phyloP scores from a whole-genome alignment of 148 eudicot species.

The Suaeda aralocaspica region DNA sequence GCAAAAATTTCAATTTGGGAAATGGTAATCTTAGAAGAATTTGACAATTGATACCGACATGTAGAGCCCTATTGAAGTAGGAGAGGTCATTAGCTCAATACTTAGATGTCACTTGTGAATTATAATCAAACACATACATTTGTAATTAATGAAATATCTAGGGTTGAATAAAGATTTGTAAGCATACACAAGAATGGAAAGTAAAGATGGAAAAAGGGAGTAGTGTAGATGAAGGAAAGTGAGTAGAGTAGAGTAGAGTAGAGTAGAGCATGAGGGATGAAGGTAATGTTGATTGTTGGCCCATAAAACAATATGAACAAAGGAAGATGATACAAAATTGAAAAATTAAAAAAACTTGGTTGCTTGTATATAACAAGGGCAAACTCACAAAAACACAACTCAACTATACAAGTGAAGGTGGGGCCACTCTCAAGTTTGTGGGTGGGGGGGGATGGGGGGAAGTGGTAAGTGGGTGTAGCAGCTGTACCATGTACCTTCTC shows the following conservation, averaged over 20 bases:
- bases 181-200: slow-evolving; percentile 3
- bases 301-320: slow-evolving; percentile 8
- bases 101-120: too few species aligned
- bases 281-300: slow-evolving; percentile 9
- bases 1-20: too few species aligned
- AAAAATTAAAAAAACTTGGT: neutral
- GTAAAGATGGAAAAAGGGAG: neutral
- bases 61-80: too few species aligned
- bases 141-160: neutral
- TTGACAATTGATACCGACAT: too few species aligned
- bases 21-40: too few species aligned
- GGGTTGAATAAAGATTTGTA: neutral
- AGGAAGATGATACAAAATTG: too few species aligned
- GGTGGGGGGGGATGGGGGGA: slow-evolving; percentile 4
- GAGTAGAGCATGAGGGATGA: neutral
- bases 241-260: slow-evolving; percentile 17
- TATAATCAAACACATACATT: neutral
- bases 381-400: neutral
- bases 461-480: neutral
- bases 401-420: neutral
- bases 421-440: neutral
- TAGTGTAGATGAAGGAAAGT: slow-evolving; percentile 20
- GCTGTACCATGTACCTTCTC: slow-evolving; percentile 6
- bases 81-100: too few species aligned
- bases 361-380: slow-evolving; percentile 15